These are phyloP conservation scores for Bolboschoenus planiculmis DNA, from an alignment of 176 grass and related monocot genomes.

Conservation along the genomic window DNA sequence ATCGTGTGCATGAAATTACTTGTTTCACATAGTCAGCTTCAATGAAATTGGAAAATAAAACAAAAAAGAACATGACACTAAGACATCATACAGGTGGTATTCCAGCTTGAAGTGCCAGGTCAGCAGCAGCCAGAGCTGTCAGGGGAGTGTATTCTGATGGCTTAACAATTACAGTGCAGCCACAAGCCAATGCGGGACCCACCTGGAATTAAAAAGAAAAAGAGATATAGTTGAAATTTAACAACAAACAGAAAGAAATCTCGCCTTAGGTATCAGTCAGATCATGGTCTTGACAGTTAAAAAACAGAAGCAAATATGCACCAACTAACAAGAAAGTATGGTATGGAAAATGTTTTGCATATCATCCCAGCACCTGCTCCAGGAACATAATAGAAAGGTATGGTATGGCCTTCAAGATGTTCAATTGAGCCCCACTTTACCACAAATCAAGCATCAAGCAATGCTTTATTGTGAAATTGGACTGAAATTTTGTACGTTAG, in stretches of 20 bases:
- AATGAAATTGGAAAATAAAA: constrained; percentile 23
- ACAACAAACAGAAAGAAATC: background rate
- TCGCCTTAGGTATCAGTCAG: background rate
- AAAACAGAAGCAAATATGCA: background rate
- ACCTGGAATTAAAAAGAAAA: constrained; percentile 41
- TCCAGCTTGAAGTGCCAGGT: constrained; percentile 96
- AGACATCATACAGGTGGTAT: constrained; percentile 64
- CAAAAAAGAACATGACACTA: constrained; percentile 8
- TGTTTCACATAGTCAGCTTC: background rate
- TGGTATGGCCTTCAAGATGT: background rate
- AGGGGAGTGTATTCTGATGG: constrained; percentile 96
- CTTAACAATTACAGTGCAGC: constrained; percentile 91
- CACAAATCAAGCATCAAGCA: background rate
- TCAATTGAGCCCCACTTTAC: background rate
- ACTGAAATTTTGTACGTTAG: background rate
- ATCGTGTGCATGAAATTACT: background rate
- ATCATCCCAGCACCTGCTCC: background rate
- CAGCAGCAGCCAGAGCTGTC: constrained; percentile 94
- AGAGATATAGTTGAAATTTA: background rate
- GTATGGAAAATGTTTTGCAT: background rate
- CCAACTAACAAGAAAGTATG: background rate
- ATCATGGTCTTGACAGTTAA: background rate
- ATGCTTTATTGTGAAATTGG: background rate
- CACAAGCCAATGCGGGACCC: constrained; percentile 91
- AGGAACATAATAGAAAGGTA: background rate